Conservation (phyloP, 2,329 filamentous ascomycete genomes). For the Neofusicoccum sp. region DNA sequence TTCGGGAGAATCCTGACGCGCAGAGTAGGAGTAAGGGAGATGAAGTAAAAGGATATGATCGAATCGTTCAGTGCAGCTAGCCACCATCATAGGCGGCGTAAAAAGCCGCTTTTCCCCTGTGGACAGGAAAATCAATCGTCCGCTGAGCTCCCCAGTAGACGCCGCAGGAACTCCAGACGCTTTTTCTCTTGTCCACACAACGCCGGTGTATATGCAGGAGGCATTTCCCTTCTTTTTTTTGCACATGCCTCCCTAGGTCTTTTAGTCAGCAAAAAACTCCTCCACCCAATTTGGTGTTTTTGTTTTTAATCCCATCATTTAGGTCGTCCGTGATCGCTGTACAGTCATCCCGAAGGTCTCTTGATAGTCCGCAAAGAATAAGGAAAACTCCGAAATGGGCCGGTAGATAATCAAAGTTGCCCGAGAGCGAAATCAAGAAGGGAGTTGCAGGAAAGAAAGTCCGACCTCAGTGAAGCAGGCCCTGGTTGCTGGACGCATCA, state of each 20-base stretch:
- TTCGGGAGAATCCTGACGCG: background rate
- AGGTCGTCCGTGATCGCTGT: slow-evolving; percentile 16
- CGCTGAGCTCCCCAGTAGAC: background rate
- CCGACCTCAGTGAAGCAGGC: slow-evolving; percentile 33
- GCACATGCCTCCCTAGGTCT: background rate
- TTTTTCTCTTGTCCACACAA: slow-evolving; percentile 15
- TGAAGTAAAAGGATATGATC: background rate
- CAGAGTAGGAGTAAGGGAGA: background rate
- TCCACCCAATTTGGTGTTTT: background rate
- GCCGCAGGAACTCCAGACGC: slow-evolving; percentile 16
- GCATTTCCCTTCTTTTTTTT: slow-evolving; percentile 1
- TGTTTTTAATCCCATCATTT: slow-evolving; percentile 2
- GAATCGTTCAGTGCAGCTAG: background rate
- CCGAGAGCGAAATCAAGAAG: background rate
- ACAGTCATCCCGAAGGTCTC: slow-evolving; percentile 8
- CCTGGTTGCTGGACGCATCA: slow-evolving; percentile 47
- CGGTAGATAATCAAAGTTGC: background rate
- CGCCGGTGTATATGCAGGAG: slow-evolving; percentile 19
- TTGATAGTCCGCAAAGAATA: background rate
- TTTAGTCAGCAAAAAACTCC: slow-evolving; percentile 15
- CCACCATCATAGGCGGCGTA: background rate
- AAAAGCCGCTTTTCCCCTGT: background rate
- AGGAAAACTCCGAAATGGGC: background rate
- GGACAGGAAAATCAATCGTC: background rate
- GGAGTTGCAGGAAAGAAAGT: background rate